Evolutionary conservation across 257 asterid species (phyloP).

Genomic region (Nicotiana paniculata): DNA sequence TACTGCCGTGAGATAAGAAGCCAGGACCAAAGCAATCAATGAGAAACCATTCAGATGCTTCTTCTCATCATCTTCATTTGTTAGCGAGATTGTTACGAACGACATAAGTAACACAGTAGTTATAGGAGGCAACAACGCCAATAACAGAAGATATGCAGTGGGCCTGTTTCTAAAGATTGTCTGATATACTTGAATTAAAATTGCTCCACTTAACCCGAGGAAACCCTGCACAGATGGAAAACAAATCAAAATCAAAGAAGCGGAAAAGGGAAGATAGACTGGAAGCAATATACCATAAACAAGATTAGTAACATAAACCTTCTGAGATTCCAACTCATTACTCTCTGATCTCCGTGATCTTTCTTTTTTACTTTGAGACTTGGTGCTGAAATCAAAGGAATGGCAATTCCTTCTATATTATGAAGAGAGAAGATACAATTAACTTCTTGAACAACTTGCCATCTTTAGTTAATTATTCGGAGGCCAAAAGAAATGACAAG

Average conservation of each 20-base stretch:
- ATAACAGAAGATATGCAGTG: constrained; percentile 59
- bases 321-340: not conserved
- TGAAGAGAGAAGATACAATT: not conserved
- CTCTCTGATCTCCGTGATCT: not conserved
- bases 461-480: not conserved
- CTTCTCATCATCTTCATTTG: constrained; percentile 61
- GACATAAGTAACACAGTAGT: constrained; percentile 63
- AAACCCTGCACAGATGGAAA: constrained; percentile 55
- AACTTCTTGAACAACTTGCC: not conserved
- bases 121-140: constrained; percentile 10
- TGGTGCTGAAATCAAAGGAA: not conserved
- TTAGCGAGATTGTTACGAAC: constrained; percentile 44
- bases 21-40: constrained; percentile 46
- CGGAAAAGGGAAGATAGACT: not conserved
- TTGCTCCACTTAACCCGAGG: constrained; percentile 93
- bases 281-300: not conserved
- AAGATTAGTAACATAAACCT: not conserved
- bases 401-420: not conserved
- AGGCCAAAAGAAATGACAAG: not conserved
- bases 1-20: constrained; percentile 62
- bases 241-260: not conserved
- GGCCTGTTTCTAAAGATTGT: constrained; percentile 63
- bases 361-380: not conserved
- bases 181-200: constrained; percentile 67
- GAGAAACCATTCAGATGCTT: constrained; percentile 65